Evolutionary conservation across 2,329 filamentous ascomycete species (phyloP).

Genomic region (Pyrenophora tritici-repentis): DNA sequence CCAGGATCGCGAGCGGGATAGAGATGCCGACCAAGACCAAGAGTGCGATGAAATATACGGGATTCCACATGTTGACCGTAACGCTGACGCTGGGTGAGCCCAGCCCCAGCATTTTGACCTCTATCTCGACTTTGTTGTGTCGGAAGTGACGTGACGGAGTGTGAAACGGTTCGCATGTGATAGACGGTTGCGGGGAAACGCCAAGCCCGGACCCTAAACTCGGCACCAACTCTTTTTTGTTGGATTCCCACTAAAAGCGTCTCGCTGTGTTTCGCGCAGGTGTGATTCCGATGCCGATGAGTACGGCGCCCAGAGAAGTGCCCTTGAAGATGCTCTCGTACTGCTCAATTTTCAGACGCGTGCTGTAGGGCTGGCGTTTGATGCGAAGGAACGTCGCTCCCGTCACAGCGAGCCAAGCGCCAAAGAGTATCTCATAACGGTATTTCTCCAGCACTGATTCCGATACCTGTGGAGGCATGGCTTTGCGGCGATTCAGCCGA

Average conservation of each 20-base stretch:
- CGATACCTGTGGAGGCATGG: slow-evolving; percentile 20
- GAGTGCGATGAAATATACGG: slow-evolving; percentile 42
- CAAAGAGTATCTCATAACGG: slow-evolving; percentile 39
- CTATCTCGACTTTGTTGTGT: not conserved
- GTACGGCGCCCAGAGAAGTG: slow-evolving; percentile 36
- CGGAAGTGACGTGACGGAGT: not conserved
- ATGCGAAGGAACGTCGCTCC: slow-evolving; percentile 43
- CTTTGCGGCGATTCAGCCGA: not conserved
- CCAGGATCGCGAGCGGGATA: slow-evolving; percentile 48
- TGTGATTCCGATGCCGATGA: slow-evolving; percentile 32
- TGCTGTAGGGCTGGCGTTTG: slow-evolving; percentile 41
- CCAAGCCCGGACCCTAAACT: slow-evolving; percentile 6
- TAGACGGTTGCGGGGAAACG: slow-evolving; percentile 15
- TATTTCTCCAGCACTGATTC: slow-evolving; percentile 32
- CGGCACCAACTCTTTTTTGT: not conserved
- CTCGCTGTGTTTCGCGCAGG: slow-evolving; percentile 26
- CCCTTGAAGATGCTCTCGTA: slow-evolving; percentile 48
- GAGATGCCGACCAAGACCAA: slow-evolving; percentile 46
- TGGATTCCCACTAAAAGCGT: slow-evolving; percentile 18
- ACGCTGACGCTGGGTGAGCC: slow-evolving; percentile 19
- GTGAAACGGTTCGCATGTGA: slow-evolving; percentile 23
- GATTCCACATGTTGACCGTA: slow-evolving; percentile 32
- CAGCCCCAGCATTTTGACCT: slow-evolving; percentile 20
- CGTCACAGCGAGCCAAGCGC: slow-evolving; percentile 35
- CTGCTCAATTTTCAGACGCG: slow-evolving; percentile 42